Evolutionary conservation across 176 grass and related monocot species (phyloP).

Genomic region (Triticum dicoccoides): DNA sequence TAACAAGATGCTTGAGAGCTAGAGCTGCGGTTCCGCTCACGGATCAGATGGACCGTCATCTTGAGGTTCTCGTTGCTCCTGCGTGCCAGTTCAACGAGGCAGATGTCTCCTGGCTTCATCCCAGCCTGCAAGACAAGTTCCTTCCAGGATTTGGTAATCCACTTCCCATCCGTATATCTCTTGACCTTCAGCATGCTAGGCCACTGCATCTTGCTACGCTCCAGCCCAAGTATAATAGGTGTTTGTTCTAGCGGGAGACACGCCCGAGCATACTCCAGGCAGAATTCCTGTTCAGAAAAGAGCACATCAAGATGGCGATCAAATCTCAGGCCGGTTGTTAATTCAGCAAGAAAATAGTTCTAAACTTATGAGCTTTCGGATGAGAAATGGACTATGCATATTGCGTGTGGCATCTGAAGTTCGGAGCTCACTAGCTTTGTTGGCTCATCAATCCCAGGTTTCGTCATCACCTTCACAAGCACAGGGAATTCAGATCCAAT

Average conservation of each 20-base stretch:
- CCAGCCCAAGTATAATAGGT: background rate
- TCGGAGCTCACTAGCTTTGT: too few species aligned
- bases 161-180: too few species aligned
- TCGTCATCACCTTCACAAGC: background rate
- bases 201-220: background rate
- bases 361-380: too few species aligned
- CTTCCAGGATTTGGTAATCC: background rate
- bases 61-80: background rate
- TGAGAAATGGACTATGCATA: too few species aligned
- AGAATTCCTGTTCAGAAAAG: background rate
- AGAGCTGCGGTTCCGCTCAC: too few species aligned
- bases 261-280: background rate
- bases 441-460: too few species aligned
- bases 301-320: too few species aligned
- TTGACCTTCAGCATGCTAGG: background rate
- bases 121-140: background rate
- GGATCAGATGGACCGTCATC: background rate
- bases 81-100: background rate
- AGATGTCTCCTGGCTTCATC: background rate
- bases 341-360: too few species aligned
- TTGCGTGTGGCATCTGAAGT: too few species aligned
- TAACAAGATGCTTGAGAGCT: too few species aligned
- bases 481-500: background rate
- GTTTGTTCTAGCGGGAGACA: background rate
- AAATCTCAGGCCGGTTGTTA: too few species aligned